Base-by-base conservation (phyloP, 208 protist species). In the Leishmania tarentolae region DNA sequence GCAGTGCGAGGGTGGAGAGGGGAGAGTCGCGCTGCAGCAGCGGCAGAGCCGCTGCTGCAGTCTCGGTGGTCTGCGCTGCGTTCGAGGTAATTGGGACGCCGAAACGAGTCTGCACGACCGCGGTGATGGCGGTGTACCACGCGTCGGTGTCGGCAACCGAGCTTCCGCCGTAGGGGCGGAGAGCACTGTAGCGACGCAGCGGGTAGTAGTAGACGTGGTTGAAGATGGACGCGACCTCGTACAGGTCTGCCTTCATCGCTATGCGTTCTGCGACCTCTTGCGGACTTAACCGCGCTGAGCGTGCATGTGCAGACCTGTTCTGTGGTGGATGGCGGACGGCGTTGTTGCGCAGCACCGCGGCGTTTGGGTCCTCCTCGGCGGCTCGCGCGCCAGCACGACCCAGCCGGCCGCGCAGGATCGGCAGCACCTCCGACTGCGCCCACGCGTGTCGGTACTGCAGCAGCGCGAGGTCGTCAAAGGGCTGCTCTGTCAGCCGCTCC, bases 181-280 rank as follows among this genome's bases (percentile, higher is more conserved):
- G 13, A 24, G 71, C 71, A 31, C 83, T 73, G 75, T 81, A 93
- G 61, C 93, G 91, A 6, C 88, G 87, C 71, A 91, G 50, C 21
- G 89, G 90, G 77, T 94, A 93, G 86, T 90, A 91, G 79, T 85
- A 82, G 66, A 79, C 56, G 46, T 89, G 83, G 78, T 92, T 92
- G 61, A 89, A 79, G 3, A 89, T 78, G 13, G 87, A 92, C 37
- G 83, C 42, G 5, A 57, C 81, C 28, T 86, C 76, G 71, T 80
- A 81, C 65, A 90, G 31, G 61, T 72, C 81, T n/a, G 72, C 66
- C 56, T 78, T 87, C 61, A 65, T n/a, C 47, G 53, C 79, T 31
- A 78, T 65, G 24, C 80, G 76, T 28, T n/a, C 56, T n/a, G 56
- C 78, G 65, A 84, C 74, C 28, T 42, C 79, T 15, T 66, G n/a